Percentiles rank a stretch among this genome's conserved stretches.
Conservation (phyloP, 345 rosid genomes). For the Eucalyptus pumila region DNA sequence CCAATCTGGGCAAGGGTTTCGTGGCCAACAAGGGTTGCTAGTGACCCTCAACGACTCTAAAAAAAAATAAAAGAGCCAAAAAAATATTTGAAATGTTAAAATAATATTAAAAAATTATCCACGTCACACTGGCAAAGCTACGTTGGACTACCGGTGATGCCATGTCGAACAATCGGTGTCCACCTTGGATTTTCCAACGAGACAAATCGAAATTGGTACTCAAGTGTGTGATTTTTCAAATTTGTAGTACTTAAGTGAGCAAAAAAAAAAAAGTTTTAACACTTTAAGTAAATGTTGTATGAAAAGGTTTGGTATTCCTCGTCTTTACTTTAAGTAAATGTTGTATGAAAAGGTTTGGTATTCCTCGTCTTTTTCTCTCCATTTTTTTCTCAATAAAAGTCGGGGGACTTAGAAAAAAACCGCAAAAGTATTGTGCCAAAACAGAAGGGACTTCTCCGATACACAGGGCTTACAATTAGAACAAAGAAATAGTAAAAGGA, state of each 20-base stretch:
- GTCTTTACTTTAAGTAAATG: too few species aligned
- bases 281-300: accelerated
- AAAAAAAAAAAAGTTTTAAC: accelerated
- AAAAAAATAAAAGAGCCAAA: too few species aligned
- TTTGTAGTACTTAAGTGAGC: accelerated
- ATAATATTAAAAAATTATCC: accelerated
- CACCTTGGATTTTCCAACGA: accelerated
- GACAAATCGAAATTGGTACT: accelerated
- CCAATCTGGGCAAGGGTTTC: accelerated
- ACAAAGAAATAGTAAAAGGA: not conserved
- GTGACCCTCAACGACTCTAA: accelerated
- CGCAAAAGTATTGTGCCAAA: not conserved
- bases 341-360: too few species aligned
- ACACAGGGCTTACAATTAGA: not conserved
- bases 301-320: too few species aligned
- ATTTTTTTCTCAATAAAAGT: not conserved
- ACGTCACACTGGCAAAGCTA: accelerated
- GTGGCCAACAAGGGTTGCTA: accelerated
- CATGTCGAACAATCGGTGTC: accelerated
- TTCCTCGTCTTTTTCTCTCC: accelerated
- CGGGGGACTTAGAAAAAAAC: accelerated
- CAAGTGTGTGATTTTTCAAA: too few species aligned
- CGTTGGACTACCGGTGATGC: accelerated
- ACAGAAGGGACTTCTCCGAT: not conserved
- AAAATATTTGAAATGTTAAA: too few species aligned